These are phyloP conservation scores for Boletus smithii DNA, from an alignment of 1,284 basidiomycete genomes.

Conservation along the genomic window DNA sequence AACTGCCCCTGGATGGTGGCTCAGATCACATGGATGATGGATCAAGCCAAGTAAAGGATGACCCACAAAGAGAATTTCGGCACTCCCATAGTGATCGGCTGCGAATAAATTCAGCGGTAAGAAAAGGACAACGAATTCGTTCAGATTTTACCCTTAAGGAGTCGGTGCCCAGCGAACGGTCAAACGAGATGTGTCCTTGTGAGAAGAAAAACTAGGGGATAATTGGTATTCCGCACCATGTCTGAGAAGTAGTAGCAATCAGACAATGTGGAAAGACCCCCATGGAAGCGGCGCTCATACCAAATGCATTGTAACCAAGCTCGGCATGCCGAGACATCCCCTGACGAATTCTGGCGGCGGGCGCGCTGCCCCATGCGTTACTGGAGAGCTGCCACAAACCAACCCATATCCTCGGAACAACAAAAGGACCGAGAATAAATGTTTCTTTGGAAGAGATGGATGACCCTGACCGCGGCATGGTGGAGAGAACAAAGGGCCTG, in stretches of 20 bases:
- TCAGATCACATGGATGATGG: slow-evolving; percentile 2
- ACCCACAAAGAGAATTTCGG: slow-evolving; percentile 74
- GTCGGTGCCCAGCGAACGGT: not conserved
- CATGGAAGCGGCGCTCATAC: slow-evolving; percentile 43
- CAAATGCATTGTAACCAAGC: slow-evolving; percentile 70
- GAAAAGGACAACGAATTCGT: not conserved
- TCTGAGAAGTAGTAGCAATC: slow-evolving; percentile 35
- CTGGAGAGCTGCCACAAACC: slow-evolving; percentile 83
- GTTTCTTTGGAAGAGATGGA: slow-evolving; percentile 39
- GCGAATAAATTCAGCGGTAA: slow-evolving; percentile 15
- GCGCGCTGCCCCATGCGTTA: slow-evolving; percentile 76
- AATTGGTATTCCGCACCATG: slow-evolving; percentile 44
- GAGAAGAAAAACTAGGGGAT: slow-evolving; percentile 19
- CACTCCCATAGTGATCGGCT: slow-evolving; percentile 82
- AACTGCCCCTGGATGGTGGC: slow-evolving; percentile 59
- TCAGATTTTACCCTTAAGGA: slow-evolving; percentile 20
- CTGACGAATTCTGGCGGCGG: slow-evolving; percentile 59
- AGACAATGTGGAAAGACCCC: slow-evolving; percentile 4
- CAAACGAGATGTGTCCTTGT: slow-evolving; percentile 9
- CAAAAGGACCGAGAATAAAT: slow-evolving; percentile 58
- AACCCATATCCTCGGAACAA: slow-evolving; percentile 65
- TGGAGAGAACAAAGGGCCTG: slow-evolving; percentile 5
- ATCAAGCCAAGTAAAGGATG: not conserved
- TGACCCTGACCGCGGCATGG: slow-evolving; percentile 22
- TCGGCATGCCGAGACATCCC: slow-evolving; percentile 65